phyloP scores from a whole-genome alignment of 179 eudicot species.

The Drosera spatulata region DNA sequence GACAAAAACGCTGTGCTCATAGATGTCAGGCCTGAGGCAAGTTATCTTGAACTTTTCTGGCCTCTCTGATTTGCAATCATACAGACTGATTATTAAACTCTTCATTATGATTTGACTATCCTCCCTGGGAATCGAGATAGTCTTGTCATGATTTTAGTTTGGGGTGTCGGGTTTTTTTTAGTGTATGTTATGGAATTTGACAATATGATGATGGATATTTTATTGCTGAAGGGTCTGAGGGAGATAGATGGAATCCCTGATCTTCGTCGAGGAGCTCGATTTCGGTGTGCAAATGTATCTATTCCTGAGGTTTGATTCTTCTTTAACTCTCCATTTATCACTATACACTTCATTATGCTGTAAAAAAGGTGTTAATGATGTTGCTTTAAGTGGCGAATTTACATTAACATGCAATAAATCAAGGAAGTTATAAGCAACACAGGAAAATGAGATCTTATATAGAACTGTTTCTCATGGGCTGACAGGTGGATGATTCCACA shows the following conservation, averaged over 20 bases:
- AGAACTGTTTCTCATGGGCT: conserved; percentile 6
- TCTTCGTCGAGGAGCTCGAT: conserved; percentile 79
- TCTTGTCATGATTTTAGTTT: no score
- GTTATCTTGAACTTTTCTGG: conserved; percentile 42
- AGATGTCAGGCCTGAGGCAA: conserved; percentile 96
- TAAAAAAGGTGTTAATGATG: no score
- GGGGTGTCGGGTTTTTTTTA: no score
- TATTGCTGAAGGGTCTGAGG: conserved; percentile 56
- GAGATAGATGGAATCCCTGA: conserved; percentile 92
- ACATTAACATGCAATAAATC: no score
- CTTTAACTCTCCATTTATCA: neutral
- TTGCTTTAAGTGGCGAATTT: no score
- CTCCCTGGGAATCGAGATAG: no score
- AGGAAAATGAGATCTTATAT: neutral
- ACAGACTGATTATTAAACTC: neutral
- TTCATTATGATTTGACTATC: no score
- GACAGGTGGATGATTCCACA: conserved; percentile 58
- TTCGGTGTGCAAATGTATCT: conserved; percentile 65
- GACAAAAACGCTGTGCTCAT: conserved; percentile 56
- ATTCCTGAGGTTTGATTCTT: conserved; percentile 55
- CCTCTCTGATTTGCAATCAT: conserved; percentile 9
- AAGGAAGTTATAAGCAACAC: neutral
- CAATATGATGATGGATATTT: conserved; percentile 1
- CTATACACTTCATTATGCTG: no score
- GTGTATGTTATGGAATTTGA: no score